Base-by-base conservation (phyloP, 1,139 yeast species). In the Pichia sp. region DNA sequence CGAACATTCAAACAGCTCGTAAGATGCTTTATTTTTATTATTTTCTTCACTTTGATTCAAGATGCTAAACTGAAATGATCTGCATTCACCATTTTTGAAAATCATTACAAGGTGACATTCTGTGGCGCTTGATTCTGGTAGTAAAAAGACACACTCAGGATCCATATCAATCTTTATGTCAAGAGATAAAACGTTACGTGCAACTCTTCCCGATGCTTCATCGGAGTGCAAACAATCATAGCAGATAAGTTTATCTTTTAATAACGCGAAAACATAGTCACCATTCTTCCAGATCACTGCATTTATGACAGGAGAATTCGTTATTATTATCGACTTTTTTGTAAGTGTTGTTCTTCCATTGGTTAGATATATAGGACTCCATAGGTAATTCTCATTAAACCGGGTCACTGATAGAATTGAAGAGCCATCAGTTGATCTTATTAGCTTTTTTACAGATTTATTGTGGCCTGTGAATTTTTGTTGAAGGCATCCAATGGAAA, bases 381-480 rank as follows among this genome's bases (percentile, higher is more conserved):
- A 87, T 6, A 87, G 71, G 61, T 82, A 82, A 64, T 84, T 85
- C 60, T 85, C 85, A 49, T 74, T 73, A 57, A 79, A 80, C 57
- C 84, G 67, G 3, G 81, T 75, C 3, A 73, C 63, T 1, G 87
- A 78, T n/a, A 84, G 66, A 55, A 83, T 66, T 0, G 85, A 76
- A 31, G 75, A 73, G 30, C 90, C 90, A 63, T 81, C 81, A 5
- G 78, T 70, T 1, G 96, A 85, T 63, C 91, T 81, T 17, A 81
- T 72, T 1, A 92, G 68, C 53, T 77, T 78, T 61, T 82, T 81
- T 24, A 92, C 84, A 0, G 97, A 87, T 66, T 90, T 91, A 53
- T 83, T 79, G 64, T 90, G 97, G 0, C 98, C 98, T 6, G 95
- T 91, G 55, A 85, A 80, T 62, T 86, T 85, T 62, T 81, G 76